Evolutionary conservation across 148 eudicot genomes (phyloP).

Genomic region (Rhododendron vialii): DNA sequence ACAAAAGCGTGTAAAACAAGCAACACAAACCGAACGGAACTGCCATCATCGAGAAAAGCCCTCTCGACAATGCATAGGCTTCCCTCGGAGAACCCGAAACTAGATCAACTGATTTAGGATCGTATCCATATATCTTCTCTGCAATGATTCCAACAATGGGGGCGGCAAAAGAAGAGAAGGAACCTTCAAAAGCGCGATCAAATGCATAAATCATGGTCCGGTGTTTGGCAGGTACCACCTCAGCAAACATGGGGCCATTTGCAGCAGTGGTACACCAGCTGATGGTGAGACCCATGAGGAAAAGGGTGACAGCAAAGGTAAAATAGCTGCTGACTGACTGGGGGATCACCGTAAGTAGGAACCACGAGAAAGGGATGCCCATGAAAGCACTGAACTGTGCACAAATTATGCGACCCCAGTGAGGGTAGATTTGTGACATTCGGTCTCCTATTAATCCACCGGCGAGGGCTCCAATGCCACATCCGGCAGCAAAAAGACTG

Average conservation of each 20-base stretch:
- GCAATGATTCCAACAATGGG: constrained; percentile 88
- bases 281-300: constrained; percentile 82
- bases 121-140: constrained; percentile 82
- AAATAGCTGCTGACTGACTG: constrained; percentile 54
- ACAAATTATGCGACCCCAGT: constrained; percentile 72
- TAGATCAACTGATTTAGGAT: constrained; percentile 56
- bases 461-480: constrained; percentile 61
- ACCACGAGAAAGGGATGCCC: constrained; percentile 90
- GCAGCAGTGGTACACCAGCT: constrained; percentile 86
- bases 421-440: constrained; percentile 54
- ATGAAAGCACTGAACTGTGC: constrained; percentile 91
- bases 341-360: constrained; percentile 69
- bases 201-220: constrained; percentile 97
- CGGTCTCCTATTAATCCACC: constrained; percentile 82
- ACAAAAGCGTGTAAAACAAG: constrained; percentile 78
- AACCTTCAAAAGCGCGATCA: constrained; percentile 86
- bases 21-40: constrained; percentile 84
- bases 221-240: constrained; percentile 83
- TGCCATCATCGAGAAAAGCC: constrained; percentile 89
- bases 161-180: constrained; percentile 94
- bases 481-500: constrained; percentile 71
- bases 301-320: constrained; percentile 52
- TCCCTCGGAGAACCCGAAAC: constrained; percentile 54
- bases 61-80: constrained; percentile 80
- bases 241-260: constrained; percentile 90